Base-by-base conservation (phyloP, 305 asterid genomes). In the Fraxinus floribunda region DNA sequence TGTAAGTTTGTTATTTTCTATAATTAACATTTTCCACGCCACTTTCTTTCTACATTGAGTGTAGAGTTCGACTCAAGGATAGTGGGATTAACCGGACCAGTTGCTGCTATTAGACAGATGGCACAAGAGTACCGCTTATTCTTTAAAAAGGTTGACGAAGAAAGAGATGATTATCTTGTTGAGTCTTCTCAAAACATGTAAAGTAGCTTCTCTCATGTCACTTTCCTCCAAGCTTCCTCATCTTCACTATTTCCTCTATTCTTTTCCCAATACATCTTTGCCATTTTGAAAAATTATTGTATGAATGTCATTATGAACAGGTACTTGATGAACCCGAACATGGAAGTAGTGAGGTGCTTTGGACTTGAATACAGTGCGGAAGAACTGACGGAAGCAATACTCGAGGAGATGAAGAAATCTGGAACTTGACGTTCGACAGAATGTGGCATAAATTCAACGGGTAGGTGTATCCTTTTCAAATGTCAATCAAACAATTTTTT, bases 131-230 rank as follows among this genome's bases (percentile, higher is more conserved):
- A 93, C 88, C 70, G 98, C 78, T 97, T 96, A 35, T 96, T 85
- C 91, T 94, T 94, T 49, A 90, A 83, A 85, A 96, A 90, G 83
- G 90, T 91, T 57, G 98, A 94, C 44, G 98, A 94, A 77, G 94
- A 91, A 83, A 98, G 97, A 68, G 94, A 83, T 66, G 99, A 96
- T 86, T 96, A 94, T 89, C 95, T 96, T 75, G 89, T 94, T 0
- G 98, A 96, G 87, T 88, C 95, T 79, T 94, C 98, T 76, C 95
- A 96, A 84, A 93, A 87, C 91, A 93, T 91, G 99, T 96, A 91
- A 88, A 60, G 34, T 7, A 38, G 26, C 26, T 24, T 24, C 26
- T 24, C 77, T 20, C 7, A 49, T 49, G 60, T 49, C 60, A 15
- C 60, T 49, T 52, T 52, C 62, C 62, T 26, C 39, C 7, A 75